Base-by-base conservation (phyloP, 805 yeast species). In the Yamadazyma endophytica region DNA sequence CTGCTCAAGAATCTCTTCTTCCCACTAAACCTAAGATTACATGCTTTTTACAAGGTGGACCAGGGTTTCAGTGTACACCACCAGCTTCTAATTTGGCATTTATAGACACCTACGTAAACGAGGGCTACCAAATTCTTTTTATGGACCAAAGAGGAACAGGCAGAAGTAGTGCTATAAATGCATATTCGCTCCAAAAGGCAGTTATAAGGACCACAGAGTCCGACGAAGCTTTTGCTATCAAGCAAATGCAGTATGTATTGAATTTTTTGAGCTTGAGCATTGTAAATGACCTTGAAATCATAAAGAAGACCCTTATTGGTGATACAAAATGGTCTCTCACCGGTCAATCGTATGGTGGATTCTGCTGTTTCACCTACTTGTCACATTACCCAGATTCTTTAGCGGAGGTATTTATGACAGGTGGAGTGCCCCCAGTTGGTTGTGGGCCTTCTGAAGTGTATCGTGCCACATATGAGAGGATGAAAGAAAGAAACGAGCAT, bases 131-230 rank as follows among this genome's bases (percentile, higher is more conserved):
- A 45, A 52, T 71, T 5, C 49, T 76, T 9, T 65, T 59, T 24
- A 50, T 73, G 28, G 82, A 76, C 52, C 82, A 76, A 46, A 51
- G 82, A 44, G 82, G 82, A n/a, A 76, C 82, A 1, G 82, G 82
- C 0, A 48, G 69, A 16, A 68, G 77, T 28, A 54, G 69, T 3
- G 68, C 75, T 1, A 46, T 77, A 13, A 73, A 71, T 27, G 46
- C 53, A 2, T 45, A 40, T 3, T 46, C 56, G 6, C 44, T 63
- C 21, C 37, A 40, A 5, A 28, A 34, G 6, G 31, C 38, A 12
- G 46, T 50, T 4, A 22, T 29, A 25, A 9, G 21, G 9, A 23
- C 20, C 0, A 47, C 43, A 0, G 35, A 43, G 3, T 35, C 49
- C 6, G 51, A 51, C 4, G 43, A 37, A 2, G 40, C 29, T 6